Evolutionary conservation across 75 land plant species (phyloP).

Genomic region (Pseudotsuga menziesii): DNA sequence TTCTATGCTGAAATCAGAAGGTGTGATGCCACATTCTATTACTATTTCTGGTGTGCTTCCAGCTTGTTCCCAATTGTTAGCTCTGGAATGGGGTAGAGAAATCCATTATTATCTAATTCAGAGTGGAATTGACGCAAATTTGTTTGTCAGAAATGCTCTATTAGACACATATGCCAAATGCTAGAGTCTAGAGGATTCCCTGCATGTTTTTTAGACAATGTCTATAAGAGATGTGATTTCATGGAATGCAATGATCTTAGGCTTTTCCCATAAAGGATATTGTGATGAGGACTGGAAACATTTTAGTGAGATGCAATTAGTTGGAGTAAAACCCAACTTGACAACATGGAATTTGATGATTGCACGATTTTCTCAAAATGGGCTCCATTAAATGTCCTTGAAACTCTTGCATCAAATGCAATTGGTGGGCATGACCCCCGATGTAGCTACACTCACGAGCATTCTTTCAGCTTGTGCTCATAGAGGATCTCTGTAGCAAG

Average conservation of each 20-base stretch:
- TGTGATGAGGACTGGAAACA: constrained; percentile 4
- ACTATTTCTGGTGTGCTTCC: not conserved
- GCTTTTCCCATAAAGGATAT: constrained; percentile 14
- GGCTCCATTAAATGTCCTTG: too few species aligned
- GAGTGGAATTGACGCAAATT: not conserved
- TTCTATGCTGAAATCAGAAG: too few species aligned
- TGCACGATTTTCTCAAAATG: too few species aligned
- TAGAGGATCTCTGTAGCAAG: too few species aligned
- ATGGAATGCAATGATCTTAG: constrained; percentile 23
- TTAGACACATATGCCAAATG: constrained; percentile 19
- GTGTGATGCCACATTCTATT: not conserved
- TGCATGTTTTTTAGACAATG: constrained; percentile 18
- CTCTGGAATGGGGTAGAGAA: not conserved
- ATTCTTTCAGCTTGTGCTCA: too few species aligned
- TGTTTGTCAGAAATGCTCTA: constrained; percentile 14
- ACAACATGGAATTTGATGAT: too few species aligned
- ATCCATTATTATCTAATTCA: not conserved
- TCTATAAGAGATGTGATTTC: constrained; percentile 12
- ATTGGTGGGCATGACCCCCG: too few species aligned
- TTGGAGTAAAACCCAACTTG: too few species aligned
- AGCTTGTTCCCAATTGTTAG: not conserved
- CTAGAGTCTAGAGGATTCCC: constrained; percentile 1
- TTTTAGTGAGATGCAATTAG: constrained; percentile 11
- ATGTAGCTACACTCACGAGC: too few species aligned
- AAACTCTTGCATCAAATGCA: too few species aligned